These are phyloP conservation scores for Zymoseptoria crescenta DNA, from an alignment of 2,329 filamentous ascomycete genomes.

Conservation along the genomic window DNA sequence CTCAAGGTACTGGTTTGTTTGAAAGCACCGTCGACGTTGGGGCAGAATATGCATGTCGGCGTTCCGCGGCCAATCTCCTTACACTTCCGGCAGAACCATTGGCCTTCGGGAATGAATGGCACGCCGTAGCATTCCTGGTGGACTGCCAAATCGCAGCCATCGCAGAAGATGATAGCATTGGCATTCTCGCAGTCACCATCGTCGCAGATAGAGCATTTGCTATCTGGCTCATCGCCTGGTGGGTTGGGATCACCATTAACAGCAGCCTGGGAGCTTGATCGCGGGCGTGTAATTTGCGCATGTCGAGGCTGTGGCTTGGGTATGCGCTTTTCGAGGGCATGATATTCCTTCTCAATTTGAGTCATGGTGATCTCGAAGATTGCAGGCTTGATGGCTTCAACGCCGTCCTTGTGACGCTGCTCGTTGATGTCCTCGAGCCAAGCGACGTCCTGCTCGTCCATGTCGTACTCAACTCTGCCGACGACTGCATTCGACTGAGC, in stretches of 20 bases:
- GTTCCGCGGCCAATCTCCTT: slow-evolving; percentile 88
- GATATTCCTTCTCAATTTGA: slow-evolving; percentile 98
- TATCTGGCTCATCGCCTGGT: slow-evolving; percentile 85
- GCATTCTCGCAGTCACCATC: slow-evolving; percentile 99
- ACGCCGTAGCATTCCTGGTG: slow-evolving; percentile 99
- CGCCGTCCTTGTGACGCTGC: slow-evolving; percentile 63
- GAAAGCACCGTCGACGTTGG: slow-evolving; percentile 94
- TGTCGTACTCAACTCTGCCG: slow-evolving; percentile 93
- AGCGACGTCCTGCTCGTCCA: slow-evolving; percentile 98
- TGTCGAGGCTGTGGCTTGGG: slow-evolving; percentile 96
- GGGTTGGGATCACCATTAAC: slow-evolving; percentile 85
- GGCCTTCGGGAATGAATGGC: slow-evolving; percentile 95
- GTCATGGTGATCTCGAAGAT: slow-evolving; percentile 97
- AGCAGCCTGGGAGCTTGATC: slow-evolving; percentile 87
- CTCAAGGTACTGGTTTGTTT: slow-evolving; percentile 95
- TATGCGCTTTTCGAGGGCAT: slow-evolving; percentile 89
- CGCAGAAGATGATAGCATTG: slow-evolving; percentile 97
- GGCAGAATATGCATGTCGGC: slow-evolving; percentile 95
- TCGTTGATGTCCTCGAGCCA: slow-evolving; percentile 83
- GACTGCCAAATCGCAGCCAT: slow-evolving; percentile 93
- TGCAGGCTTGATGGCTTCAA: slow-evolving; percentile 80
- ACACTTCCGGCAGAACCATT: slow-evolving; percentile 96
- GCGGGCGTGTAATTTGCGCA: slow-evolving; percentile 83
- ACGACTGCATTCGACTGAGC: slow-evolving; percentile 46
- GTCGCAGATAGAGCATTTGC: slow-evolving; percentile 94